Percentiles rank a stretch among this genome's conserved stretches.
These are phyloP conservation scores for Ballota nigra DNA, from an alignment of 257 asterid species.

Conservation along the genomic window DNA sequence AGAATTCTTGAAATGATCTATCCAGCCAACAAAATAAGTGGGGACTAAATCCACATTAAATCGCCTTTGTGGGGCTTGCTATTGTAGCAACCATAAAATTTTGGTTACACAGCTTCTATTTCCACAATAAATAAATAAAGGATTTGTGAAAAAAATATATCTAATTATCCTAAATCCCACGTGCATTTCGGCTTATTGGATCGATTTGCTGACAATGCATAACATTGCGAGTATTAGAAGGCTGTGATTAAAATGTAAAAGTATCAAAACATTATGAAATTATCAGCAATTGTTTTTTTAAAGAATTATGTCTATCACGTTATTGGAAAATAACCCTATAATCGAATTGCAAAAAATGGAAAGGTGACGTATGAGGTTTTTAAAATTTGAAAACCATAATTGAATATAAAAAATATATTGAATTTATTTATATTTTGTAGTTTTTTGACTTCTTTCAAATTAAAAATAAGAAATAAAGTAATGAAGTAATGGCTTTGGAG, in stretches of 20 bases:
- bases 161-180: not conserved
- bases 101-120: not conserved
- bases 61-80: not conserved
- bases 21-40: not conserved
- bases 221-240: not conserved
- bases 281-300: no score
- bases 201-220: not conserved
- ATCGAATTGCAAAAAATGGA: not conserved
- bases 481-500: no score
- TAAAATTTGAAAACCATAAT: no score
- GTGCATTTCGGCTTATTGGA: not conserved
- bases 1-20: no score
- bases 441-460: no score
- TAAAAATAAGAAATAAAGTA: no score
- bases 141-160: not conserved
- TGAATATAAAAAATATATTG: no score
- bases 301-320: not conserved
- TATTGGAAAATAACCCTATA: not conserved
- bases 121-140: not conserved
- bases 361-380: no score
- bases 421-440: no score
- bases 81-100: not conserved
- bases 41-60: no score
- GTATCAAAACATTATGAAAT: no score
- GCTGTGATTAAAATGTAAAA: no score